phyloP scores from a whole-genome alignment of 352 stramenopile species.

The Pythium insidiosum region DNA sequence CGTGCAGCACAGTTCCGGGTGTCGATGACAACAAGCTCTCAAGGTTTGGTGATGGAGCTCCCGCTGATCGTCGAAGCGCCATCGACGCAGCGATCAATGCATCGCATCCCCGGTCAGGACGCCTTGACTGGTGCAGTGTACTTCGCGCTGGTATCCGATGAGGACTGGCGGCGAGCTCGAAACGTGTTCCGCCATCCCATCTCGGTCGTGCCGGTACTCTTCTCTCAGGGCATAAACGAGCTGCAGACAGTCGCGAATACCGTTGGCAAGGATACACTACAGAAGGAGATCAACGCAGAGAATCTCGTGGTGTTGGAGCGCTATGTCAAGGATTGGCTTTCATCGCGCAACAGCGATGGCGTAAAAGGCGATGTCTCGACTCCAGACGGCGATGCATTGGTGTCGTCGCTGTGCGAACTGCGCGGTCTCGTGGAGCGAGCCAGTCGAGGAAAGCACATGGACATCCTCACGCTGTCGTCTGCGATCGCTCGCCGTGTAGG shows the following conservation, averaged over 20 bases:
- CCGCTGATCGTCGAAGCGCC: conserved; percentile 50
- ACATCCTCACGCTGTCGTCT: conserved; percentile 71
- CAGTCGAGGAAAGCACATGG: conserved; percentile 68
- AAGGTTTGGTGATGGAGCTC: conserved; percentile 63
- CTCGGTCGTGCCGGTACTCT: conserved; percentile 65
- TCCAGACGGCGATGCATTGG: conserved; percentile 28
- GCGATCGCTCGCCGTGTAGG: conserved; percentile 68
- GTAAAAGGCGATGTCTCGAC: conserved; percentile 20
- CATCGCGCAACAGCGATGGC: conserved; percentile 25
- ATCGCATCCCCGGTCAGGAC: conserved; percentile 72
- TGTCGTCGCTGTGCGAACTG: conserved; percentile 4
- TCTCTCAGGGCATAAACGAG: conserved; percentile 91
- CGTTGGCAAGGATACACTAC: conserved; percentile 58
- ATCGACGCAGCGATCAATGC: conserved; percentile 40
- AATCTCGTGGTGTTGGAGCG: conserved; percentile 53
- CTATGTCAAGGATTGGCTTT: conserved; percentile 34
- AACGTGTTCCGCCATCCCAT: conserved; percentile 53
- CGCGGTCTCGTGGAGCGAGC: conserved; percentile 15
- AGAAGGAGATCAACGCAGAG: conserved; percentile 80
- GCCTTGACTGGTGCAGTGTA: conserved; percentile 67
- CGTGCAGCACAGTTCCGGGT: conserved; percentile 59
- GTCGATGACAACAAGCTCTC: conserved; percentile 48
- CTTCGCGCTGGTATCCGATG: conserved; percentile 28
- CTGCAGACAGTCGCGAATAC: conserved; percentile 91
- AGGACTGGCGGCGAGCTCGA: conserved; percentile 44